A percentile compares a stretch with the other conserved stretches of the same genome.
phyloP scores from a whole-genome alignment of 345 rosid genomes.

The Aurinia saxatilis region DNA sequence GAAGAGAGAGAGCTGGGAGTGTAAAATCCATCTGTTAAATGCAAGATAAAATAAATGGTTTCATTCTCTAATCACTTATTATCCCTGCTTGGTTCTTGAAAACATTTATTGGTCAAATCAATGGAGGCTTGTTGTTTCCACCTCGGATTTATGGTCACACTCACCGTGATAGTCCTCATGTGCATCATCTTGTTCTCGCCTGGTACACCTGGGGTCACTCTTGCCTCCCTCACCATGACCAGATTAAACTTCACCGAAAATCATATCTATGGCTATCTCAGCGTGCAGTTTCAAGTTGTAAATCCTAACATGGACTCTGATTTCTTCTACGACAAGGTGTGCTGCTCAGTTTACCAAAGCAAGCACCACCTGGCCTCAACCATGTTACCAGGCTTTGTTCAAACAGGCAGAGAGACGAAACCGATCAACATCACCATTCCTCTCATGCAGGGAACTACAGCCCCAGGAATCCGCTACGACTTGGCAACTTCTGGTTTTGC shows the following conservation, averaged over 20 bases:
- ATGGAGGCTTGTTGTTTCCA: not conserved
- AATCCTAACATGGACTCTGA: not conserved
- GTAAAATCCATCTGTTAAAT: not conserved
- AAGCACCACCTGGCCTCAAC: slow-evolving; percentile 7
- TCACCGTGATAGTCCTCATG: not conserved
- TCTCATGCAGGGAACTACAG: not conserved
- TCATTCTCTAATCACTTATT: not conserved
- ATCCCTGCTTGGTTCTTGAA: not conserved
- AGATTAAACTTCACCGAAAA: not conserved
- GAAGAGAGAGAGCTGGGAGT: too few species aligned
- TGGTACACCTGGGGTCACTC: not conserved
- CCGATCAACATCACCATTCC: not conserved
- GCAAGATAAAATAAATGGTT: not conserved
- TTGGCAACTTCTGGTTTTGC: too few species aligned
- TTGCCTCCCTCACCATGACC: not conserved
- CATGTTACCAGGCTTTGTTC: not conserved
- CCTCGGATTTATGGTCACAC: not conserved
- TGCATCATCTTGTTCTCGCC: not conserved
- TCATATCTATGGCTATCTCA: not conserved
- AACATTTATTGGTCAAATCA: not conserved
- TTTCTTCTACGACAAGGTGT: not conserved
- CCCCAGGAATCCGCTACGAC: not conserved
- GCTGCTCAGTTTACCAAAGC: slow-evolving; percentile 1
- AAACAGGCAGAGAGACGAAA: not conserved
- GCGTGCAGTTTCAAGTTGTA: not conserved